Evolutionary conservation across 2,329 filamentous ascomycete genomes (phyloP).

Genomic region (Colletotrichum sp.): DNA sequence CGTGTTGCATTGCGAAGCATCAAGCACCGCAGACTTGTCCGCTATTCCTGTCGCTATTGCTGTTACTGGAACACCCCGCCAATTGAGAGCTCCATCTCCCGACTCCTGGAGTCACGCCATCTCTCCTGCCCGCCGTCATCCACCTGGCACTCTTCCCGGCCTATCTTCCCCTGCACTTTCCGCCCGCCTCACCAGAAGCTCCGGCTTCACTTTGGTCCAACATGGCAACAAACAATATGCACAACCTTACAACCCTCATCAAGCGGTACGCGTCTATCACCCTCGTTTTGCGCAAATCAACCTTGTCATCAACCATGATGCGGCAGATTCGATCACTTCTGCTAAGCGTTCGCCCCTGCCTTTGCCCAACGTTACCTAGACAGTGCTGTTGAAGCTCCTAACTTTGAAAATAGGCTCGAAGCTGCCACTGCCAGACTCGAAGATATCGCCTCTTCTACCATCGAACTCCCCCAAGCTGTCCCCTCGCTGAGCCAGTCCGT

Average conservation of each 20-base stretch:
- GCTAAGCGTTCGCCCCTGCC: background rate
- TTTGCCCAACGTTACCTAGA: background rate
- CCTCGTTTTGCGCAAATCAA: background rate
- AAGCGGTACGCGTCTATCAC: conserved; percentile 74
- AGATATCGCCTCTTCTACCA: conserved; percentile 84
- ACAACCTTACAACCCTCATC: conserved; percentile 96
- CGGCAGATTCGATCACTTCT: background rate
- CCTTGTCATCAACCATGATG: background rate
- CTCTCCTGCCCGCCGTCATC: background rate
- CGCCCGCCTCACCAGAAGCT: background rate
- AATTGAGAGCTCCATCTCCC: background rate
- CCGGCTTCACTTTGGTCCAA: conserved; percentile 19
- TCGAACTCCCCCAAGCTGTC: conserved; percentile 60
- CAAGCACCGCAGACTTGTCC: background rate
- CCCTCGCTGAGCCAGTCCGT: conserved; percentile 47
- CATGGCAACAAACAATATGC: conserved; percentile 86
- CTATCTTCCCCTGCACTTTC: background rate
- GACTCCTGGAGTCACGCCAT: background rate
- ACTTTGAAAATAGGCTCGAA: conserved; percentile 76
- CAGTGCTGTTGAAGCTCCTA: conserved; percentile 36
- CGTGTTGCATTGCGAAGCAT: background rate
- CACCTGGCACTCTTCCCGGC: background rate
- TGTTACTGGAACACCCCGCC: background rate
- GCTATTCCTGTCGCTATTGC: background rate
- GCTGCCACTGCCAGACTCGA: conserved; percentile 95